phyloP scores from a whole-genome alignment of 805 yeast species.

The Kodamaea jinghongensis region DNA sequence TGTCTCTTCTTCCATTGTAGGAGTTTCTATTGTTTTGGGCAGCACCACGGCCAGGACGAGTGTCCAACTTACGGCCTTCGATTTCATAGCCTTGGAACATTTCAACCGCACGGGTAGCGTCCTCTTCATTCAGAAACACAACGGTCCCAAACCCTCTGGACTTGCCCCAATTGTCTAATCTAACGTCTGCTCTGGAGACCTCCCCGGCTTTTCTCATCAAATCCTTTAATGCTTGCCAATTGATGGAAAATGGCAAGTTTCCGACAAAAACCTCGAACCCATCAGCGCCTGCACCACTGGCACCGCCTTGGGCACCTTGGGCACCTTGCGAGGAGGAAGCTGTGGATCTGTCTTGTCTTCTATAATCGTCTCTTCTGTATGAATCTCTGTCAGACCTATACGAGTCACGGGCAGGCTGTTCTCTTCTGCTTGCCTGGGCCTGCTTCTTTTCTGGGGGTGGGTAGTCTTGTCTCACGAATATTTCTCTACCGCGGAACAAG shows the following conservation, averaged over 20 bases:
- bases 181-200: conserved; percentile 80
- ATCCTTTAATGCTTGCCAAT: conserved; percentile 85
- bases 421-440: conserved; percentile 14
- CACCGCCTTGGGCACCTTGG: conserved; percentile 17
- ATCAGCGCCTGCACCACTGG: neutral
- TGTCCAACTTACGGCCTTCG: conserved; percentile 77
- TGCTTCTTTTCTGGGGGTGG: conserved; percentile 62
- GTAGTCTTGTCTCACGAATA: conserved; percentile 87
- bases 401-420: conserved; percentile 5
- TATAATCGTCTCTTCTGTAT: conserved; percentile 13
- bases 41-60: conserved; percentile 58
- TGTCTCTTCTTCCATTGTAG: conserved; percentile 8
- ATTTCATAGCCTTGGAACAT: conserved; percentile 65
- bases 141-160: conserved; percentile 89
- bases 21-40: neutral
- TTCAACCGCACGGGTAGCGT: conserved; percentile 69
- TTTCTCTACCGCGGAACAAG: conserved; percentile 66
- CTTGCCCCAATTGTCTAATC: conserved; percentile 62
- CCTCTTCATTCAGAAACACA: conserved; percentile 60
- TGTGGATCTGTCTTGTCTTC: conserved; percentile 14
- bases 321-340: conserved; percentile 12
- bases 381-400: conserved; percentile 22
- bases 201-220: conserved; percentile 74
- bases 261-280: conserved; percentile 70
- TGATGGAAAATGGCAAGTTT: conserved; percentile 76